Base-by-base conservation (phyloP, 2,329 filamentous ascomycete species). In the Pyrenochaeta sp. region DNA sequence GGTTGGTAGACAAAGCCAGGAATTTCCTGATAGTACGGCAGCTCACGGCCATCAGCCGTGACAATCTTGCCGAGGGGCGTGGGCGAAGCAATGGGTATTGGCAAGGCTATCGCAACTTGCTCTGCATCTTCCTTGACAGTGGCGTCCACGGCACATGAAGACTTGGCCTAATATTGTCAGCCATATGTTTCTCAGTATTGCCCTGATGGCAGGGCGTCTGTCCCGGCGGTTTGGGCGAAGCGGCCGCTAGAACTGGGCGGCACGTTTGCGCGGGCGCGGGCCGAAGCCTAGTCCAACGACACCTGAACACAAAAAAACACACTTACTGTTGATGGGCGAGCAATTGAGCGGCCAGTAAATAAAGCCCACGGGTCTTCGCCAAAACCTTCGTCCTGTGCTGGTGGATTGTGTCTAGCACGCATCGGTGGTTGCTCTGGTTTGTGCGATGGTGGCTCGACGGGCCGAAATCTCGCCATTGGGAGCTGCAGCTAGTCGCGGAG, bases 41-140 rank as follows among this genome's bases (percentile, higher is more conserved):
- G 51, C n/a, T 60, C 60, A 11, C 61, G 59, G 18, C 66, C 68
- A 40, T 67, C 55, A 7, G 61, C 56, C 15, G 64, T 57, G 3
- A 59, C 56, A 4, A 67, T 41, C 32, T 64, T 66, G 29, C 39
- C 60, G 41, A 60, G n/a, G 27, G 54, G 41, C 17, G 35, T 32
- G 27, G 54, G 31, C 10, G 49, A 18, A 7, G 60, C 60, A 29
- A 70, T 68, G 4, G 61, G 65, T 7, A 49, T 65, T 7, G 63
- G 64, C 1, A 61, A 45, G 1, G 58, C 61, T 15, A 57, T 23
- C 10, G 56, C 48, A 20, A 61, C 54, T 7, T 57, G 36, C 1
- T 53, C 9, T 7, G 42, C 50, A 1, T 45, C 37, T 40, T 18
- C 10, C 7, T 15, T 11, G 14, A 17, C 21, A 15, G 40, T 17